Base-by-base conservation (phyloP, 2,329 filamentous ascomycete species). In the Coniochaeta prunicola region DNA sequence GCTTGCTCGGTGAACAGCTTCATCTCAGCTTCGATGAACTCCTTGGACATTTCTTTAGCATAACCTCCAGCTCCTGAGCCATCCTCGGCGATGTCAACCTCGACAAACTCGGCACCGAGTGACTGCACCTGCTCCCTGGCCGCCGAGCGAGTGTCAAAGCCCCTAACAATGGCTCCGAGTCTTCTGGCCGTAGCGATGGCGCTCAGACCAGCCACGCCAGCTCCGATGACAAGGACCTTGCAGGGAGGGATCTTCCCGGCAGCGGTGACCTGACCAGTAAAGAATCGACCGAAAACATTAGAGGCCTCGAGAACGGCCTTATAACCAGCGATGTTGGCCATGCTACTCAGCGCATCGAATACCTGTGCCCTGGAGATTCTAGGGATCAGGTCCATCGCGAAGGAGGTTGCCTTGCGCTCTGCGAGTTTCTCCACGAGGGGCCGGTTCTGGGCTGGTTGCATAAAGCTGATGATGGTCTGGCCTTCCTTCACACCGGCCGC, bases 301-400 rank as follows among this genome's bases (percentile, higher is more conserved):
- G 90, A 92, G 1, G 91, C 92, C 72, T 96, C 91, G 48, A 96
- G 77, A 1, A 96, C 90, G 42, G 91, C 92, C 73, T 96, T 96
- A 76, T 96, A 96, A 0, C 92, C 92, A 24, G 91, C 90, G 74
- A 96, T 96, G 66, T 96, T 96, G 61, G 92, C 91, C 92, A 96
- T 96, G 10, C 90, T 94, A 71, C 90, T 92, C 59, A 96, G 79
- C 0, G 91, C 91, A 73, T 96, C 91, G 66, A 96, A 96, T 0
- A 90, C 86, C 70, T 96, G 92, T 1, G 92, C 91, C 53, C 92
- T 84, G 1, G 91, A 96, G 65, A 96, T 96, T 42, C 92, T 86
- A 17, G 92, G 92, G 57, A 96, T 88, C 85, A 92, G 88, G 69
- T 96, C 92, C 91, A 96, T 96, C 24, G 92, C 91, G 69, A 96